Conservation (phyloP, 2,329 filamentous ascomycete species). For the Botrytis sinoallii region DNA sequence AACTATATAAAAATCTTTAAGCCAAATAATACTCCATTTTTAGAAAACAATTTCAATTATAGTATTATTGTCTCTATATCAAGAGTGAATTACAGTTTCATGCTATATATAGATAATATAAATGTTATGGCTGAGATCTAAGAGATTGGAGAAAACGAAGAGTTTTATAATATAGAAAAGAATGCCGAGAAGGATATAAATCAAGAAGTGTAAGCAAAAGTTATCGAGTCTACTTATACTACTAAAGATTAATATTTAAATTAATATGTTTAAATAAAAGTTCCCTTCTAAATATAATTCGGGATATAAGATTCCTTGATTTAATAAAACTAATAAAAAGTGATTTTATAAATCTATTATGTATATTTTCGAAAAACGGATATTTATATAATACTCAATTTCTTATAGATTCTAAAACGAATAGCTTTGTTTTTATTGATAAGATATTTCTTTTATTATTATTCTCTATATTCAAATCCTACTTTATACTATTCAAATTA, state of each 20-base stretch:
- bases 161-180: not conserved
- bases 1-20: no score
- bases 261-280: not conserved
- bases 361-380: not conserved
- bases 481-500: no score
- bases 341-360: not conserved
- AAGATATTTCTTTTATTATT: not conserved
- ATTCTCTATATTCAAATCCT: not conserved
- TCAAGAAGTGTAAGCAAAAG: not conserved
- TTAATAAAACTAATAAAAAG: not conserved
- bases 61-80: no score
- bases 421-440: not conserved
- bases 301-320: not conserved
- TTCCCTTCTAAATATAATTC: not conserved
- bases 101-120: no score
- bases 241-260: not conserved
- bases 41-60: no score
- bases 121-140: not conserved
- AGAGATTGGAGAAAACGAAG: not conserved
- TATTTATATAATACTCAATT: not conserved
- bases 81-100: no score
- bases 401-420: not conserved
- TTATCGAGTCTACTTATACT: accelerated
- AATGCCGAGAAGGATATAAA: not conserved
- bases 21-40: no score